Evolutionary conservation across 2,329 filamentous ascomycete species (phyloP).

Genomic region (Chrysoporthe cubensis): DNA sequence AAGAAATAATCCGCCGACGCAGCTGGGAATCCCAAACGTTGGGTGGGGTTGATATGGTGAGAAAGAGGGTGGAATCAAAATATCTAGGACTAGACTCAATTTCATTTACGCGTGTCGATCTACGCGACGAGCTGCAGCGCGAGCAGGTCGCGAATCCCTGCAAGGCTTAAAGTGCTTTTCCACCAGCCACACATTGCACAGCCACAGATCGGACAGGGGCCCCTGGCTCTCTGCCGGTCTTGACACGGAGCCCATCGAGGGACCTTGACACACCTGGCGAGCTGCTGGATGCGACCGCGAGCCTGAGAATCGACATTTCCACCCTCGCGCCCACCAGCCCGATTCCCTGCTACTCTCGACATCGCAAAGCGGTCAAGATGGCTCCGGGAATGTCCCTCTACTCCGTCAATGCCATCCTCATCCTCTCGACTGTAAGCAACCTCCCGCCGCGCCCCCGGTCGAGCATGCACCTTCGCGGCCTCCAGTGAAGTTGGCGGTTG

Average conservation of each 20-base stretch:
- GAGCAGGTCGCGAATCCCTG: slow-evolving; percentile 15
- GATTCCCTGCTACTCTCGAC: slow-evolving; percentile 5
- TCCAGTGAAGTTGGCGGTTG: not conserved
- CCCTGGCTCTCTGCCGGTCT: slow-evolving; percentile 24
- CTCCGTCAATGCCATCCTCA: slow-evolving; percentile 71
- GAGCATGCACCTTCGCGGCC: not conserved
- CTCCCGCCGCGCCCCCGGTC: not conserved
- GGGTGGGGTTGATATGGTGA: slow-evolving; percentile 7
- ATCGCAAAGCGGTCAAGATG: slow-evolving; percentile 52
- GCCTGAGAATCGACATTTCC: slow-evolving; percentile 19
- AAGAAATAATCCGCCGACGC: slow-evolving; percentile 6
- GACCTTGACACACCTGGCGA: slow-evolving; percentile 12
- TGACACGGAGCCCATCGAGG: slow-evolving; percentile 28
- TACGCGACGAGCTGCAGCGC: slow-evolving; percentile 8
- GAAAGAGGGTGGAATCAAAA: slow-evolving; percentile 9
- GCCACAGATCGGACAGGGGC: slow-evolving; percentile 3
- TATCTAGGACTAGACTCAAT: slow-evolving; percentile 2
- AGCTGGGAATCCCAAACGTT: not conserved
- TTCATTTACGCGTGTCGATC: slow-evolving; percentile 12
- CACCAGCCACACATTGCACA: slow-evolving; percentile 7
- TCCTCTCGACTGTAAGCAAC: slow-evolving; percentile 35
- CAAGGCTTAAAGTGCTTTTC: slow-evolving; percentile 8
- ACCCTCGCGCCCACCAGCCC: slow-evolving; percentile 9
- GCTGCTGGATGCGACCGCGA: slow-evolving; percentile 15
- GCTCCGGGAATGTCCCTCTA: slow-evolving; percentile 76